Base-by-base conservation (phyloP, 2,329 filamentous ascomycete species). In the Cladosporium sp. region DNA sequence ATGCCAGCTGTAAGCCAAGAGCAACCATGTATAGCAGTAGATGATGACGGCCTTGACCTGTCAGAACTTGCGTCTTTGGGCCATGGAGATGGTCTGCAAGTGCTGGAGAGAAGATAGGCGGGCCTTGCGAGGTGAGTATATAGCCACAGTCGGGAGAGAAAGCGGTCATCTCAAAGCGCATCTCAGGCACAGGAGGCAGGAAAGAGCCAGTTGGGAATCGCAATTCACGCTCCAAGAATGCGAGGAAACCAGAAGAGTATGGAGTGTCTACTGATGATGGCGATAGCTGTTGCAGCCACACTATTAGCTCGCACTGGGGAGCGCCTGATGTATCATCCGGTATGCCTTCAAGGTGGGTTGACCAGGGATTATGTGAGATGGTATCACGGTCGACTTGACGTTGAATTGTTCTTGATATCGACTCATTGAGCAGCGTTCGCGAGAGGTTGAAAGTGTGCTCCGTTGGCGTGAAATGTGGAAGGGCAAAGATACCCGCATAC, bases 241-340 rank as follows among this genome's bases (percentile, higher is more conserved):
- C 71, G 52, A 84, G 69, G 28, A 78, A 63, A 4, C 65, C 47
- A 9, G 65, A 59, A 24, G 61, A 62, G 58, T 63, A 62, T n/a
- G 60, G 57, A 5, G 57, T 47, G 25, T 62, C 61, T 20, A 66
- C 60, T 22, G 66, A 68, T n/a, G 61, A 64, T 10, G 59, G 57
- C 55, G 60, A 56, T 64, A 68, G 51, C 39, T 93, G 80, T 70
- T 97, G 94, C 28, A 93, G 77, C 71, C 92, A 97, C 56, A 96
- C 77, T 50, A 99, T 77, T 68, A 91, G 91, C 73, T 99, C 94
- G 78, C 94, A 99, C 65, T 90, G 88, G 0, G 91, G 90, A 34
- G 81, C 74, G 59, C 81, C 80, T 13, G 80, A 75, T 10, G 80
- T 75, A 60, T 88, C 86, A 20, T 82, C 80, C 10, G 67, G 70